phyloP scores from a whole-genome alignment of 192 early-diverging fungal species.

The Mortierella hygrophila region DNA sequence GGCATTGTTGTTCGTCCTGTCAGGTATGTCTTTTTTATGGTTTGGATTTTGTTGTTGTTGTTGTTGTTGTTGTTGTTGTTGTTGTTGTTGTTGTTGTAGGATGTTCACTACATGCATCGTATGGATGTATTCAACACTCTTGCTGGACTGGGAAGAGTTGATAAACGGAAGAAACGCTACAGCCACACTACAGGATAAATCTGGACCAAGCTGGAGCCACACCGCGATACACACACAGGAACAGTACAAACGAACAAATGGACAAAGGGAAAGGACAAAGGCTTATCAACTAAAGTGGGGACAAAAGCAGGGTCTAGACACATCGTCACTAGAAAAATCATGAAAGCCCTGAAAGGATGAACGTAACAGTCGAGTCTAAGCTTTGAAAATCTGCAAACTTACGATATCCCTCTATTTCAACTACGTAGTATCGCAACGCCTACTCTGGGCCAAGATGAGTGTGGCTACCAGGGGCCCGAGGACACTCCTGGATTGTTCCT shows the following conservation, averaged over 20 bases:
- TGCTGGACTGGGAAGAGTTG: neutral
- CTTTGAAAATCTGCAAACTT: neutral
- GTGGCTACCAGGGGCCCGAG: constrained; percentile 28
- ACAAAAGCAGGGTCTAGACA: neutral
- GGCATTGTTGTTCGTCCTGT: constrained; percentile 84
- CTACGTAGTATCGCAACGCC: constrained; percentile 37
- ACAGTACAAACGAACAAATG: too few relatives aligned
- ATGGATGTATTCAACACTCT: too few relatives aligned
- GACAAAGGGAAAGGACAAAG: too few relatives aligned
- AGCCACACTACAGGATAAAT: neutral
- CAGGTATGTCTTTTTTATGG: constrained; percentile 56
- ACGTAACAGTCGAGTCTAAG: neutral
- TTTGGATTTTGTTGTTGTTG: neutral
- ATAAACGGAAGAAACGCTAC: neutral
- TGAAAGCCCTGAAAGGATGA: too few relatives aligned
- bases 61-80: neutral
- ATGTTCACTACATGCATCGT: neutral
- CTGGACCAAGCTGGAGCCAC: neutral
- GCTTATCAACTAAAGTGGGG: neutral
- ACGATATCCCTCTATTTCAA: neutral
- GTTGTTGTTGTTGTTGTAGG: neutral
- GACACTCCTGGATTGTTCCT: constrained; percentile 15
- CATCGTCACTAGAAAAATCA: neutral
- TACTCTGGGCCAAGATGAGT: constrained; percentile 1
- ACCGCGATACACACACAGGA: too few relatives aligned